A percentile compares a stretch with the other conserved stretches of the same genome.
phyloP scores from a whole-genome alignment of 2,329 filamentous ascomycete genomes.

The Lachnellula arida region DNA sequence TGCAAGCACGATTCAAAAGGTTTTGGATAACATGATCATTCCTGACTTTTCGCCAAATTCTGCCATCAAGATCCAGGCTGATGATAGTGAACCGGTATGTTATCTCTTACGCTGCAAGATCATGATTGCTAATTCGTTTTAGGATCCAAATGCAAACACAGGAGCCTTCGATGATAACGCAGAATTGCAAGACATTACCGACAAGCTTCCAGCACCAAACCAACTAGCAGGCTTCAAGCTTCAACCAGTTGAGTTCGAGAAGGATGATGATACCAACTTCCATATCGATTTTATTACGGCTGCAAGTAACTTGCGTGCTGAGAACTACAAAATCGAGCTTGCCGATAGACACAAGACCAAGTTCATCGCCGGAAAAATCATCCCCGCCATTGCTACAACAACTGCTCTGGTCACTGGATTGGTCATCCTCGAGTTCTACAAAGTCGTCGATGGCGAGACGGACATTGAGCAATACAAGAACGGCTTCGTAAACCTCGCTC shows the following conservation, averaged over 20 bases:
- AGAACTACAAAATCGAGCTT: slow-evolving; percentile 94
- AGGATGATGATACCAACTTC: slow-evolving; percentile 95
- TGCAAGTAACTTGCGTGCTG: slow-evolving; percentile 90
- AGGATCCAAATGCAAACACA: slow-evolving; percentile 69
- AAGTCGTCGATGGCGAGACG: slow-evolving; percentile 92
- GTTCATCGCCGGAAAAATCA: slow-evolving; percentile 99
- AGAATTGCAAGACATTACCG: slow-evolving; percentile 69
- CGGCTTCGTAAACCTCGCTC: slow-evolving; percentile 90
- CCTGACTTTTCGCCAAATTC: slow-evolving; percentile 91
- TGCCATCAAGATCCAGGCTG: slow-evolving; percentile 92
- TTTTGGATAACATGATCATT: slow-evolving; percentile 88
- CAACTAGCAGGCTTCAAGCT: slow-evolving; percentile 84
- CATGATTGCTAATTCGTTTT: slow-evolving; percentile 21
- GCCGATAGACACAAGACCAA: slow-evolving; percentile 98
- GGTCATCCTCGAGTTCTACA: slow-evolving; percentile 89
- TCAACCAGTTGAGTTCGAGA: slow-evolving; percentile 92
- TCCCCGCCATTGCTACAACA: slow-evolving; percentile 95
- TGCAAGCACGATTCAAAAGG: slow-evolving; percentile 68
- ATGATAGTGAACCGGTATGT: slow-evolving; percentile 81
- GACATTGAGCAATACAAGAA: slow-evolving; percentile 99
- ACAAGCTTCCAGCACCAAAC: slow-evolving; percentile 71
- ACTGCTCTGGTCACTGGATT: slow-evolving; percentile 93
- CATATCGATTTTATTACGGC: slow-evolving; percentile 99
- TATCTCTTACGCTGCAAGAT: neutral
- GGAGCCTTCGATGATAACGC: slow-evolving; percentile 63